A percentile compares a stretch with the other conserved stretches of the same genome.
Evolutionary conservation across 2,329 filamentous ascomycete genomes (phyloP).

Genomic region (Nothophoma quercina): DNA sequence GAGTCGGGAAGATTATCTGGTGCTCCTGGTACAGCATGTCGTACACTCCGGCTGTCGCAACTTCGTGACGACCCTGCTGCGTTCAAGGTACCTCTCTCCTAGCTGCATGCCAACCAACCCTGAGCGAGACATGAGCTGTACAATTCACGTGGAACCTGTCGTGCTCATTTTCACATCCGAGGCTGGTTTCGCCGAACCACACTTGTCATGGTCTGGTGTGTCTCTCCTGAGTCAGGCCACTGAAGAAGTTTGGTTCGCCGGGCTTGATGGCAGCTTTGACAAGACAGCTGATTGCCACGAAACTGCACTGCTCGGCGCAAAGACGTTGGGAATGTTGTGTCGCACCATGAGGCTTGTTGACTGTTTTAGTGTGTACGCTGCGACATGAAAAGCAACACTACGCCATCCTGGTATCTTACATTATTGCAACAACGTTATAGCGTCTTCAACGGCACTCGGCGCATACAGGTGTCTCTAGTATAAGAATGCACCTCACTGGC

Average conservation of each 20-base stretch:
- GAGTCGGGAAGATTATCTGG: slow-evolving; percentile 19
- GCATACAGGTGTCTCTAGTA: not conserved
- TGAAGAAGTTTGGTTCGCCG: slow-evolving; percentile 10
- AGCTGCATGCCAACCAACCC: slow-evolving; percentile 3
- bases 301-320: not conserved
- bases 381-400: slow-evolving; percentile 10
- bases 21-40: slow-evolving; percentile 22
- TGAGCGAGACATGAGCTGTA: not conserved
- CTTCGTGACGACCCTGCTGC: slow-evolving; percentile 3
- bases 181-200: not conserved
- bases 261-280: slow-evolving; percentile 5
- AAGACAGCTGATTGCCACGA: slow-evolving; percentile 4
- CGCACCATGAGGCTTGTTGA: slow-evolving; percentile 11
- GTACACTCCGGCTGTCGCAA: slow-evolving; percentile 20
- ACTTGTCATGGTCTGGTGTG: not conserved
- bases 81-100: not conserved
- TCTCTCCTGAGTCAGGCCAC: slow-evolving; percentile 7
- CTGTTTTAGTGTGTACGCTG: slow-evolving; percentile 5
- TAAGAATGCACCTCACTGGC: not conserved
- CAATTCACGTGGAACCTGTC: slow-evolving; percentile 6
- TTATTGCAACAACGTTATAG: not conserved
- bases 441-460: not conserved
- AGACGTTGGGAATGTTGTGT: slow-evolving; percentile 1
- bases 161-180: not conserved
- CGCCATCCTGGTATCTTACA: not conserved